Base-by-base conservation (phyloP, 345 rosid species). In the Pugionium dolabratum region DNA sequence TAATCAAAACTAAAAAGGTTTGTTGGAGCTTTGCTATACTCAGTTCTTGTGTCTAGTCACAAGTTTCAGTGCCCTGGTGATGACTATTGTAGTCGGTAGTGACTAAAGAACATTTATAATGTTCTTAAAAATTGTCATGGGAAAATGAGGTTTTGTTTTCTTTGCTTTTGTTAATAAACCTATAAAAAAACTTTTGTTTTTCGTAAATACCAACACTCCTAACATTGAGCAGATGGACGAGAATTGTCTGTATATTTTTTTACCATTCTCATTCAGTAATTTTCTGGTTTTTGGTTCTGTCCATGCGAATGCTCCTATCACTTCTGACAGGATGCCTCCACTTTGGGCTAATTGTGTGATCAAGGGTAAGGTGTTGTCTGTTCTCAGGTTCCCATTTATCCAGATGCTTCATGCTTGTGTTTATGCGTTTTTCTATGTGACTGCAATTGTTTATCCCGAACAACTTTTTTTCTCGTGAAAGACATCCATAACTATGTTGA, bases 301-400 rank as follows among this genome's bases (percentile, higher is more conserved):
- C 51, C 73, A 53, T 73, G 92, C 87, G 8, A 88, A 85, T 79
- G 86, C 90, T 47, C 84, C 88, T 78, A 75, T 85, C 58, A 85
- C 90, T 2, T 77, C 92, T 64, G 96, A 84, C 54, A 87, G 92
- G 95, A 91, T 76, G 82, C 89, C 9, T 85, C 75, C 84, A 87
- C 36, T 89, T 68, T 76, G 92, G 63, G 85, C 95, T 56, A 80
- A 69, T 40, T 89, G 86, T 75, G 90, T 87, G 54, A 78, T 91
- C 47, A 91, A 89, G 96, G 82, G 28, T 42, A 47, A 43, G 11
- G 39, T 58, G 26, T 47, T 45, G 60, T 50, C 31, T 48, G 32
- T 41, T 6, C 39, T 25, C n/a, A 32, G 9, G 34, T 41, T 40
- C 51, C 28, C 47, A 39, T 28, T 85, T 77, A 42, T 73, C 59